Base-by-base conservation (phyloP, 495 filamentous ascomycete genomes). In the Tetracladium marchalianum region DNA sequence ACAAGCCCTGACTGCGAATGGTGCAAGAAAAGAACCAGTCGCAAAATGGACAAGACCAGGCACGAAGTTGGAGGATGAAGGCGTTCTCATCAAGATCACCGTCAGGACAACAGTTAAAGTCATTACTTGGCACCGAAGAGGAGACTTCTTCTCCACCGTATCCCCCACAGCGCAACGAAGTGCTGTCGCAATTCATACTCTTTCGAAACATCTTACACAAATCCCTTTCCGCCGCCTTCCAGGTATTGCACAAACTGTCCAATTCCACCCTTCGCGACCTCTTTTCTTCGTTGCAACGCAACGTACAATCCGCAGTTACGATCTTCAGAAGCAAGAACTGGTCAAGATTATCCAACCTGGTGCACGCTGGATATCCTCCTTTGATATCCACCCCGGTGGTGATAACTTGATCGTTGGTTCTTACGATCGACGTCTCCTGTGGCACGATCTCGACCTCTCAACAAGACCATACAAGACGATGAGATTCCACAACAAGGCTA, bases 221-320 rank as follows among this genome's bases (percentile, higher is more conserved):
- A 81, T 87, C 55, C 92, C 92, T 39, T 95, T 97, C 79, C 82
- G 86, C 40, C 88, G 89, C 60, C 79, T 85, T 24, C 75, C 78
- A 42, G 90, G 90, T 47, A 75, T 92, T 46, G 74, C 90, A 7
- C 93, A 97, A 69, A 83, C 84, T 7, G 88, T 85, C 6, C 82
- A 85, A 46, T 98, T 98, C 78, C 92, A 98, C 61, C 93, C 92
- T 5, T 84, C 81, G 39, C 81, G 89, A 43, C 89, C 93, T 4
- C 79, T 93, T 41, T 86, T 98, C 64, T 96, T 97, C 54, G 87
- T 98, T 34, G 92, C 92, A 15, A 97, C 93, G 19, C 89, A 93
- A 62, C 84, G 87, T 41, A 82, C 82, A 31, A 84, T 98, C 55
- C 84, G 92, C 39, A 84, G 80, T 54, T 98, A 97, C 66, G 90